A percentile compares a stretch with the other conserved stretches of the same genome.
Conservation (phyloP, 176 grass and related monocot species). For the Chloris gayana region DNA sequence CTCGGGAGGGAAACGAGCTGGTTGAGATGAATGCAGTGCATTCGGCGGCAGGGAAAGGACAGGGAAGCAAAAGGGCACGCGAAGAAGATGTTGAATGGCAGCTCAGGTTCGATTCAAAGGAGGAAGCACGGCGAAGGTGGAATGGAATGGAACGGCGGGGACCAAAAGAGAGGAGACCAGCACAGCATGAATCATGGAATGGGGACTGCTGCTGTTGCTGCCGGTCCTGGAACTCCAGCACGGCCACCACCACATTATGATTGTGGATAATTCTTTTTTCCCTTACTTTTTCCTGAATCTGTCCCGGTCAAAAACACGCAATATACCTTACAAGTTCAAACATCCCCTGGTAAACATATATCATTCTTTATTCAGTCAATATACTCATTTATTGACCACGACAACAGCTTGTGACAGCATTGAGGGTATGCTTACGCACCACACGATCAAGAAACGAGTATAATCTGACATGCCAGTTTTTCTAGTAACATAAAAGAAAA, state of each 20-base stretch:
- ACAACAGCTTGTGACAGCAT: not conserved
- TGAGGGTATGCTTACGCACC: not conserved
- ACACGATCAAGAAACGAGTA: not conserved
- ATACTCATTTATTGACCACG: not conserved
- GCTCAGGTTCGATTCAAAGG: not conserved
- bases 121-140: not conserved
- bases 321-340: no score
- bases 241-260: not conserved
- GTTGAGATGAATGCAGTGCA: not conserved
- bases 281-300: no score
- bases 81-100: no score
- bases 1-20: not conserved
- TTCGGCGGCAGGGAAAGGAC: no score
- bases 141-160: not conserved
- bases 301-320: no score
- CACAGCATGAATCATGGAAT: not conserved
- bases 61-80: not conserved
- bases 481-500: no score
- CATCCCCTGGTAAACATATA: no score
- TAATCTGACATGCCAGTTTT: no score
- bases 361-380: not conserved
- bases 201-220: constrained; percentile 1
- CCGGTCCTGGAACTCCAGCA: not conserved
- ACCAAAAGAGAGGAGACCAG: not conserved
- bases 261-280: not conserved